These are phyloP conservation scores for Fraxinus angustifolia DNA, from an alignment of 305 asterid species.

Conservation along the genomic window DNA sequence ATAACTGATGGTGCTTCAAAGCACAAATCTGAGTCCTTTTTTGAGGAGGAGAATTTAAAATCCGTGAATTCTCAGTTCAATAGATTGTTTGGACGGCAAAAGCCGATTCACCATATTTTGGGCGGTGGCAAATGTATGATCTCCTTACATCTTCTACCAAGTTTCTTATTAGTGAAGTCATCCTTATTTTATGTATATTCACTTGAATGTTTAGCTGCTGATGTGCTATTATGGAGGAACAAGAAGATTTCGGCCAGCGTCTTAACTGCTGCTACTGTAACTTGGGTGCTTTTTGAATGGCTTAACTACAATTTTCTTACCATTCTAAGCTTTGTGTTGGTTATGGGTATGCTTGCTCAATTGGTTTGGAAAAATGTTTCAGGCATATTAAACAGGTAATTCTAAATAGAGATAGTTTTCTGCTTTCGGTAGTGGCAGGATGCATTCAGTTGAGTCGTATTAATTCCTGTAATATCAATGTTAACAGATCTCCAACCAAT, in stretches of 20 bases:
- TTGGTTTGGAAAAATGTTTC: conserved; percentile 65
- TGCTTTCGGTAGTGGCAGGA: not conserved
- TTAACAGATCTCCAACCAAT: conserved; percentile 43
- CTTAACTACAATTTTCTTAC: conserved; percentile 69
- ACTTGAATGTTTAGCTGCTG: conserved; percentile 59
- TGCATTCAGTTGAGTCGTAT: conserved; percentile 11
- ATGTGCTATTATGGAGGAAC: conserved; percentile 77
- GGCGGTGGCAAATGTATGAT: conserved; percentile 83
- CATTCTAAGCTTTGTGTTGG: conserved; percentile 50
- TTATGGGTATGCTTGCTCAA: conserved; percentile 52
- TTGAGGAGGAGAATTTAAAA: conserved; percentile 44
- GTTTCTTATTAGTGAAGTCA: not conserved
- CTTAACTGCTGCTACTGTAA: conserved; percentile 53
- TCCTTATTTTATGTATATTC: not conserved
- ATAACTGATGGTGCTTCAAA: conserved; percentile 50
- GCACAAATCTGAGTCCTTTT: conserved; percentile 51
- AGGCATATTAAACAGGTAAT: conserved; percentile 46
- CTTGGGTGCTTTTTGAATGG: conserved; percentile 90
- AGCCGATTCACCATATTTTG: conserved; percentile 64
- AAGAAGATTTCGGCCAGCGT: conserved; percentile 76
- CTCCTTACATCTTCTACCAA: not conserved
- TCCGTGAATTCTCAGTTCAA: conserved; percentile 50
- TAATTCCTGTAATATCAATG: conserved; percentile 13
- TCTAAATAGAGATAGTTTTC: not conserved
- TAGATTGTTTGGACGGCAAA: conserved; percentile 73